Evolutionary conservation across 2,329 filamentous ascomycete genomes (phyloP), one percentile per base, ranked within the genome.

Genomic region (Cladophialophora immunda): DNA sequence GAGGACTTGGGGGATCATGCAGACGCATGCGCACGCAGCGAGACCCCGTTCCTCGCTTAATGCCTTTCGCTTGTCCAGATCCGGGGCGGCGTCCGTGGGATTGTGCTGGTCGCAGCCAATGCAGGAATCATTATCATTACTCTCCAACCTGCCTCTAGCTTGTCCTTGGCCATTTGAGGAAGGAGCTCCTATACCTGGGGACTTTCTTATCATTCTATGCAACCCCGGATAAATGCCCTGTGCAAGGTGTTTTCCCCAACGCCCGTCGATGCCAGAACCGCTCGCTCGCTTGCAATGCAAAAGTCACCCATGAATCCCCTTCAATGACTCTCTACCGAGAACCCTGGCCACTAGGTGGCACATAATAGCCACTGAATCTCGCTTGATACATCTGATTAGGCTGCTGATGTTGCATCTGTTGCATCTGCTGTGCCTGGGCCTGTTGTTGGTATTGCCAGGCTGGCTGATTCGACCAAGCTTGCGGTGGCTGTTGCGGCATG

Each of bases 401-500:
- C 53, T 64, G 65, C 54, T 57, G 54, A 25, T 41, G 59, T 19
- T 50, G 66, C 50, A 58, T 41, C 25, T 62, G 58, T 58, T 68
- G 57, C 22, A 41, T 7, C 15, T 58, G 62, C 50, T 63, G 58
- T 30, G 22, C 22, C 19, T 65, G 67, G 13, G 22, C 8, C 54
- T 58, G n/a, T 4, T 50, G 53, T 29, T 66, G 55, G 29, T 66
- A 47, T 22, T 64, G 63, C 22, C 64, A 58, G 13, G 36, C 32
- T 27, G 53, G 32, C 38, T 61, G 65, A 32, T 54, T 41, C 19
- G 55, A 50, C 58, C 45, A 57, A 29, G 52, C n/a, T 45, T 58
- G 65, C 34, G 65, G 62, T 38, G 54, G 29, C 38, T 57, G 58
- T 36, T 61, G 58, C 25, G 58, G 47, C 32, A 55, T 8, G 19